A percentile compares a stretch with the other conserved stretches of the same genome.
Evolutionary conservation across 768 basidiomycete species (phyloP).

Genomic region (Lactarius quietus): DNA sequence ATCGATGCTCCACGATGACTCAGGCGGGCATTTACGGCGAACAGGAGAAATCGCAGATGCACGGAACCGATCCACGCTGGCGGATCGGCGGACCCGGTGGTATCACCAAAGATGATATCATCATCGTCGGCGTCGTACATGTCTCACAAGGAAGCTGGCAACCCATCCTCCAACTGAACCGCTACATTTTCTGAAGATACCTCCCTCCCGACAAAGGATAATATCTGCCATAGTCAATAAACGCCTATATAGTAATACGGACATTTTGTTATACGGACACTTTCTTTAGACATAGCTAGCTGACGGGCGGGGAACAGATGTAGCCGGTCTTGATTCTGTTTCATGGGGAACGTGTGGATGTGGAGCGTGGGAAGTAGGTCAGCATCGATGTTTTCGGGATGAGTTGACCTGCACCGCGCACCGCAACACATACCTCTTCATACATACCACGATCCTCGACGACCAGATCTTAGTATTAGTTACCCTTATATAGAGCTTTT

Average conservation of each 20-base stretch:
- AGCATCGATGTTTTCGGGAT: background rate
- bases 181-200: conserved; percentile 1
- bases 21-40: no score
- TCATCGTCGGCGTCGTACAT: conserved; percentile 7
- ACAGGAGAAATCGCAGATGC: background rate
- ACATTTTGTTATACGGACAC: background rate
- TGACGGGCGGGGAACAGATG: background rate
- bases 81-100: background rate
- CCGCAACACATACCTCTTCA: background rate
- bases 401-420: background rate
- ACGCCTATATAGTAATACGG: background rate
- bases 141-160: conserved; percentile 24
- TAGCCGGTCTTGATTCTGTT: background rate
- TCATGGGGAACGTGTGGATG: background rate
- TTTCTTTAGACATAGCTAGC: background rate
- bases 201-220: background rate
- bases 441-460: background rate
- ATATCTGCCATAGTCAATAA: background rate
- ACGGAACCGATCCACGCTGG: background rate
- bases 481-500: background rate
- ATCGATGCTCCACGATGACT: no score
- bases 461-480: background rate
- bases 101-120: conserved; percentile 4
- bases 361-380: background rate
- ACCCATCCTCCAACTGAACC: conserved; percentile 18